Evolutionary conservation across 345 rosid genomes (phyloP), one percentile per base, ranked within the genome.

Genomic region (Salix udensis): DNA sequence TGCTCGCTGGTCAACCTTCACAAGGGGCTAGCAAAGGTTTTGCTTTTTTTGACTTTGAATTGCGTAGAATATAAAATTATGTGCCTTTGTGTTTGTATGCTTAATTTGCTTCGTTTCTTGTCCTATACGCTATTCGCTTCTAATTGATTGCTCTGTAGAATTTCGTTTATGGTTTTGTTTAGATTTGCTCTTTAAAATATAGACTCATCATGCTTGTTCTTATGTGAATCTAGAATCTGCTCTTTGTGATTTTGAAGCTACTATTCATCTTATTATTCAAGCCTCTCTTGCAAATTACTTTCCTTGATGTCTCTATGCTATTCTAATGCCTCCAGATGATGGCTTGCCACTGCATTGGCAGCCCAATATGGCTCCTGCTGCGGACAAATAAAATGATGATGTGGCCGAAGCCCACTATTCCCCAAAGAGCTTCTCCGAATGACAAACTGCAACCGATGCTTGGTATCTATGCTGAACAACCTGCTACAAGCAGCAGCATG

Each of bases 401-500:
- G 58, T 74, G 74, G 68, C 86, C 87, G 30, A 86, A 71, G 70
- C 86, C 86, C 70, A 68, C 73, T 62, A 80, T 80, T 46, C 82
- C 86, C 1, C 77, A 80, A 0, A 83, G 81, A 76, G 55, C 77
- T 50, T 53, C 75, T 30, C 48, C 72, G 1, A 65, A 70, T 69
- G 40, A 65, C 8, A 46, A 37, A 2, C 58, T 4, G 39, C 42
- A 65, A 24, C 62, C 81, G 28, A 44, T 77, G 40, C 46, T 39
- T 67, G 66, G 67, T 67, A 73, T 64, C 40, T 26, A 68, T 69
- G 68, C 65, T 42, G 76, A 78, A 62, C 85, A 83, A 15, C 71
- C 77, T 74, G 81, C 77, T 1, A 80, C 73, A 13, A 24, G 16
- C 61, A 36, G 37, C 14, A 65, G 68, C 70, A 65, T 39, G 39